Evolutionary conservation across 1,284 basidiomycete species (phyloP).

Genomic region (Cutaneotrichosporon cutaneum): DNA sequence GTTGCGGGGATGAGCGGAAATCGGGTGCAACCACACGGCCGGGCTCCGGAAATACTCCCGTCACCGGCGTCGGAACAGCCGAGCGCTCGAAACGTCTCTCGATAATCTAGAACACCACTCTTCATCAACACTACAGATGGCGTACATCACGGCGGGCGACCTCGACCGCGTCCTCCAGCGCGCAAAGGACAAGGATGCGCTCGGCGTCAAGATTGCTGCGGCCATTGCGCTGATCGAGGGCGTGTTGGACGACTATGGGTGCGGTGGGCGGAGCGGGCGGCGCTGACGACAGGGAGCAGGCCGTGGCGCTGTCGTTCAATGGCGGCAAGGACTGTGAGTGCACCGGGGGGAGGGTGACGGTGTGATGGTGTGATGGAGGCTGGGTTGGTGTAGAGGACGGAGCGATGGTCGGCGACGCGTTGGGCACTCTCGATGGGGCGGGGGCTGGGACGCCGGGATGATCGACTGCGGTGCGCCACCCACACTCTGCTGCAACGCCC

Average conservation of each 20-base stretch:
- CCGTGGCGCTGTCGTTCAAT: slow-evolving; percentile 87
- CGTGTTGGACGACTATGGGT: slow-evolving; percentile 59
- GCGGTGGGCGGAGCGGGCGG: neutral
- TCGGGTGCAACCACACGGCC: neutral
- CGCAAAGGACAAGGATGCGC: slow-evolving; percentile 30
- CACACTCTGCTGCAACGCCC: neutral
- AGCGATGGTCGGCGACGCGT: no score
- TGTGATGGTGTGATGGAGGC: neutral
- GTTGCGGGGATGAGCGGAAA: neutral
- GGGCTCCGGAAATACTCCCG: neutral
- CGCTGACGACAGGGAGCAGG: slow-evolving; percentile 58
- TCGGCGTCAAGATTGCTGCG: slow-evolving; percentile 64
- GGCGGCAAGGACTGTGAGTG: slow-evolving; percentile 94
- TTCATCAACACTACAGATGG: slow-evolving; percentile 9
- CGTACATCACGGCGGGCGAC: slow-evolving; percentile 21
- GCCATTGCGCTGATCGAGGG: slow-evolving; percentile 75
- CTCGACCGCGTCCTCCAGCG: slow-evolving; percentile 38
- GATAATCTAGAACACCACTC: neutral
- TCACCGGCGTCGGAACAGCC: slow-evolving; percentile 6
- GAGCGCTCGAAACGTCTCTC: neutral
- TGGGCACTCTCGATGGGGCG: no score
- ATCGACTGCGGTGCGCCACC: no score
- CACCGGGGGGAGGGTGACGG: neutral
- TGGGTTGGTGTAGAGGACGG: neutral
- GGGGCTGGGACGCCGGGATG: neutral